Conservation (phyloP, 176 grass and related monocot genomes). For the Miscanthus lutarioriparius region DNA sequence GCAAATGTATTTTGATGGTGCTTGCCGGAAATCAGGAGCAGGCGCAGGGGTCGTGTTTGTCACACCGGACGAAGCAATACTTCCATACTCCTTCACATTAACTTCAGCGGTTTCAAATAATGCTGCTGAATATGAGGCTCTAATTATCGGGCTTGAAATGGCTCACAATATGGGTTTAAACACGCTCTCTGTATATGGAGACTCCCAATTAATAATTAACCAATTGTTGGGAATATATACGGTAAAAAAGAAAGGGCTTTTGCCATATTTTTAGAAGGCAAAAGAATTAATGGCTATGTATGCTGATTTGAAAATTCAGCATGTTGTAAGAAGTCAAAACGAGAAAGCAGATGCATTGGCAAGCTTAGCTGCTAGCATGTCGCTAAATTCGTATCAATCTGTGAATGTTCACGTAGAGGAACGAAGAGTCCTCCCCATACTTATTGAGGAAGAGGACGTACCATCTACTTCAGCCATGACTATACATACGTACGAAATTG, state of each 20-base stretch:
- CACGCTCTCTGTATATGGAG: neutral
- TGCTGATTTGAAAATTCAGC: neutral
- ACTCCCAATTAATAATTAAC: neutral
- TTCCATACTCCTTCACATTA: slow-evolving; percentile 4
- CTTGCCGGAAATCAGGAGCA: neutral
- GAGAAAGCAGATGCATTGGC: neutral
- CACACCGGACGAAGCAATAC: neutral
- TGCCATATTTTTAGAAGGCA: neutral
- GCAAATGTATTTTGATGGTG: neutral
- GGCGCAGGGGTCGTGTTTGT: neutral
- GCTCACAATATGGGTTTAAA: neutral
- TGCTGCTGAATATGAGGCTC: neutral
- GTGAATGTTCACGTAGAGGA: neutral
- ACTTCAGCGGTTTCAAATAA: neutral
- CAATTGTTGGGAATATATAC: neutral
- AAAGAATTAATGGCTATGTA: neutral
- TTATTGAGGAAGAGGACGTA: neutral
- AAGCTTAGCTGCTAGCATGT: neutral
- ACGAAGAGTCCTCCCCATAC: neutral
- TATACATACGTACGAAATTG: neutral
- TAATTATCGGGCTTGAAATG: neutral
- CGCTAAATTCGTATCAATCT: accelerated
- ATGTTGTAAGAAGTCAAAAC: neutral
- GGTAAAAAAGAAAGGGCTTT: neutral
- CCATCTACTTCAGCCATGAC: neutral